Percentiles rank a stretch among this genome's conserved stretches.
Evolutionary conservation across 164 flowering plant genomes (phyloP).

Genomic region (Magnolia sinica): DNA sequence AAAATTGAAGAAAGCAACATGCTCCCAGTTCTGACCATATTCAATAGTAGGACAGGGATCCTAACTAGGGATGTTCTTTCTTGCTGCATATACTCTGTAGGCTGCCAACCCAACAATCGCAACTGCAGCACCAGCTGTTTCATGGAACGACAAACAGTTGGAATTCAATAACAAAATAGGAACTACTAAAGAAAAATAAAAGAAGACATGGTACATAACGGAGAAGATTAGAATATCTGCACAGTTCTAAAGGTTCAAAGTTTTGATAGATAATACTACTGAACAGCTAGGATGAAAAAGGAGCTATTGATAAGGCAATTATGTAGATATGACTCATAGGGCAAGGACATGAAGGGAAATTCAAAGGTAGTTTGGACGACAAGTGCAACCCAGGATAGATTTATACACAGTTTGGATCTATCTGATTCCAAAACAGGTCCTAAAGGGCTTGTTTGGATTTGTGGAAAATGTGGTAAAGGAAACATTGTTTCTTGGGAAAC

Average conservation of each 20-base stretch:
- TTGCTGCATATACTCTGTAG: slow-evolving; percentile 77
- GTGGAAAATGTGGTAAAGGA: no score
- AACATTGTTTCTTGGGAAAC: no score
- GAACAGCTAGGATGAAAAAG: neutral
- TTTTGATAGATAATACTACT: neutral
- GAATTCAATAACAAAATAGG: neutral
- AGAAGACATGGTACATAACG: neutral
- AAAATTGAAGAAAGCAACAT: neutral
- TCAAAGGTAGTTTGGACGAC: no score
- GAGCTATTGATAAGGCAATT: neutral
- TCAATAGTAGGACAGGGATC: neutral
- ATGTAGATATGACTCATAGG: neutral
- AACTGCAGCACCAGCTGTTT: slow-evolving; percentile 87
- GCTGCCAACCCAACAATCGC: slow-evolving; percentile 80
- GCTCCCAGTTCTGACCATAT: neutral
- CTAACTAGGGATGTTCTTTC: slow-evolving; percentile 55
- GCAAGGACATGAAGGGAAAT: no score
- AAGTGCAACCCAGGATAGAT: no score
- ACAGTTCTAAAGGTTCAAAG: neutral
- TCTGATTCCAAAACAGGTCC: no score
- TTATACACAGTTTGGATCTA: no score
- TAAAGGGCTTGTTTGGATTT: no score
- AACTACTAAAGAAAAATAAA: neutral
- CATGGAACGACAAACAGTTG: neutral
- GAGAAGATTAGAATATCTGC: neutral